Conservation (phyloP, 1,139 yeast genomes). For the Candida freyschussii region DNA sequence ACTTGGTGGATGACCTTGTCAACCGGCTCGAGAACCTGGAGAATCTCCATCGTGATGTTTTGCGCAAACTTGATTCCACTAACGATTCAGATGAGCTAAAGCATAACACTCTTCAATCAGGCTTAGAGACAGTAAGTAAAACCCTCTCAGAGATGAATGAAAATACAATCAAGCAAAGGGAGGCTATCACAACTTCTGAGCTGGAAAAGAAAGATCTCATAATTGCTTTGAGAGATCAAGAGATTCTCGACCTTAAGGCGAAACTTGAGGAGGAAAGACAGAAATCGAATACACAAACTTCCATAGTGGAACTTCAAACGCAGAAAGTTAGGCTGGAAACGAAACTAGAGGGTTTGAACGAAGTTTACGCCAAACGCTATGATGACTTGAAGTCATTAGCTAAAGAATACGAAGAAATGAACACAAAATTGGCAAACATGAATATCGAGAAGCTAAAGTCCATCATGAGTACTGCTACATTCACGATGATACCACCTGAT, state of each 20-base stretch:
- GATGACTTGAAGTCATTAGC: slow-evolving; percentile 27
- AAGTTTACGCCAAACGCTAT: slow-evolving; percentile 24
- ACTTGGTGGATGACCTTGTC: too few species aligned
- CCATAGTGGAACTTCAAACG: slow-evolving; percentile 18
- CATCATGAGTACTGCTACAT: slow-evolving; percentile 30
- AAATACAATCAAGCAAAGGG: neutral
- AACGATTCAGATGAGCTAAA: too few species aligned
- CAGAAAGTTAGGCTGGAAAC: slow-evolving; percentile 23
- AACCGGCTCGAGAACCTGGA: too few species aligned
- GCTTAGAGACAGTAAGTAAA: too few species aligned
- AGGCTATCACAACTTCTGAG: neutral
- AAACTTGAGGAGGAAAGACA: slow-evolving; percentile 15
- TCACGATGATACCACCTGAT: slow-evolving; percentile 20
- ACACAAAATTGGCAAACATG: slow-evolving; percentile 24
- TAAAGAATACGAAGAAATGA: slow-evolving; percentile 26
- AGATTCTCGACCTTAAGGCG: slow-evolving; percentile 16
- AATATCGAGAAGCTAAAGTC: slow-evolving; percentile 29
- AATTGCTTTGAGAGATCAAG: slow-evolving; percentile 17
- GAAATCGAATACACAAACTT: slow-evolving; percentile 12
- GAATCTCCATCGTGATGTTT: too few species aligned
- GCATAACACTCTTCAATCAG: too few species aligned
- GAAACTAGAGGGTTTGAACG: slow-evolving; percentile 23
- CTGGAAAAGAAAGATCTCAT: slow-evolving; percentile 13
- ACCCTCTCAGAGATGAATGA: too few species aligned
- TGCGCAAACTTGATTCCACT: too few species aligned